phyloP scores from a whole-genome alignment of 257 asterid genomes.

The Fraxinus excelsior region DNA sequence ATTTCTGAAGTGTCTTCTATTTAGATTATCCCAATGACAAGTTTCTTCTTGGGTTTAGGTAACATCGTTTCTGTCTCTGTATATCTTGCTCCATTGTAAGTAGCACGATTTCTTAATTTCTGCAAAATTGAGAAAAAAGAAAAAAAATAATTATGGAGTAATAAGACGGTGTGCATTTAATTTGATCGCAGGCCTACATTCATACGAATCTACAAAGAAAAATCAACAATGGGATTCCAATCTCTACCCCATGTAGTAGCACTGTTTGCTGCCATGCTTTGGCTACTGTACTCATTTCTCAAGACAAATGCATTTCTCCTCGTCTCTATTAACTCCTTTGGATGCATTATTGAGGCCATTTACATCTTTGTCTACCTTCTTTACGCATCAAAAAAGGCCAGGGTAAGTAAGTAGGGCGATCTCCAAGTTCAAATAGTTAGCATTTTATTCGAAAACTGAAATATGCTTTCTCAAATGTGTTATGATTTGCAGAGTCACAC shows the following conservation, averaged over 20 bases:
- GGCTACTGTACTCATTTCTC: conserved; percentile 55
- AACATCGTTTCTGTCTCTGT: conserved; percentile 69
- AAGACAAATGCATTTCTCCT: conserved; percentile 44
- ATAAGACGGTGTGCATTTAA: background rate
- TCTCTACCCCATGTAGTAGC: conserved; percentile 55
- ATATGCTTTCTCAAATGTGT: background rate
- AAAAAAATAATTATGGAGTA: background rate
- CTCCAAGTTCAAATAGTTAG: background rate
- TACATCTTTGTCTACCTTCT: conserved; percentile 44
- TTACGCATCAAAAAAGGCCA: conserved; percentile 47
- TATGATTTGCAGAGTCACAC: conserved; percentile 34
- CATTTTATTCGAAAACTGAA: too few relatives aligned
- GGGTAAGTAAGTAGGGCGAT: conserved; percentile 35
- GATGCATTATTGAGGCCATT: conserved; percentile 47
- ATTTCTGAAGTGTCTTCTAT: too few relatives aligned
- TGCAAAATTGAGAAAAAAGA: background rate
- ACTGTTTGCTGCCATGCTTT: conserved; percentile 52
- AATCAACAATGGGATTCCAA: conserved; percentile 57
- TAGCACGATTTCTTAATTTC: background rate
- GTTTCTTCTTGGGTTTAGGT: conserved; percentile 46
- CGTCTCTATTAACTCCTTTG: conserved; percentile 55
- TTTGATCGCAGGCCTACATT: conserved; percentile 52
- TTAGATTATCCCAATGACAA: background rate
- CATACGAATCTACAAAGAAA: conserved; percentile 42
- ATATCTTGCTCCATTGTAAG: conserved; percentile 84